Conservation (phyloP, 148 eudicot species). For the Dysphania ambrosioides region DNA sequence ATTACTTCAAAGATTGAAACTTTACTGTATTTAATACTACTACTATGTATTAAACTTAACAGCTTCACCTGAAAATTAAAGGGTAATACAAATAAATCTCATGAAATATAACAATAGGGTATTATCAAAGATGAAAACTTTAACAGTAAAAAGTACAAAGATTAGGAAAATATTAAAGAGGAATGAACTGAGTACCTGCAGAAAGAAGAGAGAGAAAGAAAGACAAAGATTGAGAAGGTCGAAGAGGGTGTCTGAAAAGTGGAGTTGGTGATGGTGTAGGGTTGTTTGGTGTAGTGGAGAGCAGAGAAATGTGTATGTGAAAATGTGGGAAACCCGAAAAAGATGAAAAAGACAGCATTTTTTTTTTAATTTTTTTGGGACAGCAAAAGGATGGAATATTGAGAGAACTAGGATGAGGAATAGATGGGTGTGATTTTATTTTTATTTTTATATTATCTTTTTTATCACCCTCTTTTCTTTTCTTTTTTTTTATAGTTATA, state of each 20-base stretch:
- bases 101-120: neutral
- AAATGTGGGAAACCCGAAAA: conserved; percentile 26
- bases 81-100: neutral
- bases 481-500: neutral
- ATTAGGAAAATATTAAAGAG: conserved; percentile 3
- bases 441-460: neutral
- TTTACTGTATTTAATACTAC: neutral
- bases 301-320: conserved; percentile 27
- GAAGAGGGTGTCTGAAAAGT: conserved; percentile 24
- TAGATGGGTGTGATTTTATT: conserved; percentile 14
- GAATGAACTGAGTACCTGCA: conserved; percentile 11
- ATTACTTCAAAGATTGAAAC: conserved; percentile 5
- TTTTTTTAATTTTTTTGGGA: conserved; percentile 12
- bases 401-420: conserved; percentile 8
- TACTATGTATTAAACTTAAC: neutral
- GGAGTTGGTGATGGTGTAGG: conserved; percentile 27
- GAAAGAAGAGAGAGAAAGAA: conserved; percentile 12
- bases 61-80: conserved; percentile 11
- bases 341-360: conserved; percentile 24
- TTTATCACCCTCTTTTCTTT: neutral
- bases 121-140: conserved; percentile 2
- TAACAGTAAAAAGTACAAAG: conserved; percentile 13
- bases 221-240: conserved; percentile 25
- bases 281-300: conserved; percentile 10
- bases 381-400: conserved; percentile 30